phyloP scores from a whole-genome alignment of 1,139 yeast species.

The Saccharomyces uvarum region DNA sequence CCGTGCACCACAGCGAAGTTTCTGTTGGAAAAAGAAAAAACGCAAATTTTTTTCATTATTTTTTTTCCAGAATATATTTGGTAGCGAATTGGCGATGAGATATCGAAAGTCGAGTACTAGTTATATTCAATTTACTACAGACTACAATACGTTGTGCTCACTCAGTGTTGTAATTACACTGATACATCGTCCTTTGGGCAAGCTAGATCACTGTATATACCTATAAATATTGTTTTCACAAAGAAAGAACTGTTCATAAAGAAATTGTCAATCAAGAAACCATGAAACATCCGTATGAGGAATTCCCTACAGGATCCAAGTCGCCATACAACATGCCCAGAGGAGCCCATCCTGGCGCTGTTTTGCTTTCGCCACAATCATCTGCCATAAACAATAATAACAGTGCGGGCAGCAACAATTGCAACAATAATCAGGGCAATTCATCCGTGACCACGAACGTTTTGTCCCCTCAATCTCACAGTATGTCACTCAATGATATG shows the following conservation, averaged over 20 bases:
- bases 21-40: background rate
- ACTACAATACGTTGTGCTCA: background rate
- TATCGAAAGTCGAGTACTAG: background rate
- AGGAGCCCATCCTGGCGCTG: constrained; percentile 35
- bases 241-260: background rate
- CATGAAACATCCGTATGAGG: background rate
- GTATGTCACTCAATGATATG: constrained; percentile 19
- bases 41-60: constrained; percentile 4
- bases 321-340: constrained; percentile 10
- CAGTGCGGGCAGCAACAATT: constrained; percentile 6
- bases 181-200: background rate
- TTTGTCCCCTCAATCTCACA: constrained; percentile 11
- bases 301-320: constrained; percentile 3
- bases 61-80: background rate
- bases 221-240: background rate
- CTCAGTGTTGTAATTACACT: background rate
- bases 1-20: background rate
- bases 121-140: background rate
- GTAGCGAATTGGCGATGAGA: background rate
- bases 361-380: constrained; percentile 30
- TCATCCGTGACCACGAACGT: constrained; percentile 11
- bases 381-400: constrained; percentile 13
- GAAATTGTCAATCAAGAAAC: background rate
- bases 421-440: constrained; percentile 7
- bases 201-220: background rate